Evolutionary conservation across 78 protist genomes (phyloP).

Genomic region (Emiliania huxleyi): DNA sequence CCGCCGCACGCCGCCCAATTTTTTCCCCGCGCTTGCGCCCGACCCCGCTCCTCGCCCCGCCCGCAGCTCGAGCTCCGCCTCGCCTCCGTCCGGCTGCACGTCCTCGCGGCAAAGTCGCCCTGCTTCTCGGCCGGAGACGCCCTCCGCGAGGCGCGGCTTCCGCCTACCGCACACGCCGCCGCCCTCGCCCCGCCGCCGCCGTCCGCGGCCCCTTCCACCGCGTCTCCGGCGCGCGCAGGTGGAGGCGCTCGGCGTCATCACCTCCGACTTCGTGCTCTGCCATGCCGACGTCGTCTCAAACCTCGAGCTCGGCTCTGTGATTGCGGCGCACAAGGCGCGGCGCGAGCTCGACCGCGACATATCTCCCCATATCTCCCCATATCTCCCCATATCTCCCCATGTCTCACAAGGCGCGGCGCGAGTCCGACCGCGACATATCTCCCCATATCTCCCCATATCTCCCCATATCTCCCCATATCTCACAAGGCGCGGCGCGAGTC

Average conservation of each 20-base stretch:
- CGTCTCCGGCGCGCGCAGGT: too few species aligned
- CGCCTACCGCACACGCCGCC: too few species aligned
- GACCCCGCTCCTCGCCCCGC: too few species aligned
- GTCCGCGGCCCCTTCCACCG: too few species aligned
- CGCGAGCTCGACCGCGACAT: slow-evolving; percentile 65
- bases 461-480: too few species aligned
- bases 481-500: slow-evolving; percentile 70
- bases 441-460: too few species aligned
- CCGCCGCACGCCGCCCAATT: neutral
- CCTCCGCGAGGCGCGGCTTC: slow-evolving; percentile 72
- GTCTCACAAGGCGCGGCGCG: too few species aligned
- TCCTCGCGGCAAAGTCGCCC: neutral
- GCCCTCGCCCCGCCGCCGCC: too few species aligned
- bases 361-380: too few species aligned
- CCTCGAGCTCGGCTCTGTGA: slow-evolving; percentile 59
- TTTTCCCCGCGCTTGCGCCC: neutral
- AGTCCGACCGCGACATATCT: too few species aligned
- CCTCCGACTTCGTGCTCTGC: slow-evolving; percentile 71
- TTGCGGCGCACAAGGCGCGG: slow-evolving; percentile 67
- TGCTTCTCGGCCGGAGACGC: slow-evolving; percentile 75
- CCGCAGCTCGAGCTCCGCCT: neutral
- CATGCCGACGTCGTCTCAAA: slow-evolving; percentile 77
- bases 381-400: too few species aligned
- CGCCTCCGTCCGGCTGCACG: neutral
- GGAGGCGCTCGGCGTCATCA: slow-evolving; percentile 55